phyloP scores from a whole-genome alignment of 768 basidiomycete genomes.

The Mycena haematopus region DNA sequence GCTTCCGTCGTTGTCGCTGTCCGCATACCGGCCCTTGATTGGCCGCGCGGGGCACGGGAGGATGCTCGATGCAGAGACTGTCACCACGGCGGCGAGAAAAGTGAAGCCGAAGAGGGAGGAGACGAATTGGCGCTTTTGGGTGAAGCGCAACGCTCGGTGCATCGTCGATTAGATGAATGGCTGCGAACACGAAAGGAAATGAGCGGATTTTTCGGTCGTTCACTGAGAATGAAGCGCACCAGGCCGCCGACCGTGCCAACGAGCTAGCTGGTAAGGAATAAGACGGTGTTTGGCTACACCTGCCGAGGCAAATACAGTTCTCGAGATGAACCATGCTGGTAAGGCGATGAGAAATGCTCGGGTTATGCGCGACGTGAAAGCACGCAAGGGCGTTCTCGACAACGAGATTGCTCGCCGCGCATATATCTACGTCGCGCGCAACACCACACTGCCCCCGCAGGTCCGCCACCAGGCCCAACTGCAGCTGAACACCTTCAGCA shows the following conservation, averaged over 20 bases:
- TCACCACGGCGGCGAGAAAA: conserved; percentile 77
- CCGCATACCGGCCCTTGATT: conserved; percentile 63
- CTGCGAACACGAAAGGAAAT: conserved; percentile 3
- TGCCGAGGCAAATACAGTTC: neutral
- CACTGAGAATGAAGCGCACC: conserved; percentile 2
- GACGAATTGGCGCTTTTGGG: conserved; percentile 73
- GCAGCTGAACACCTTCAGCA: conserved; percentile 87
- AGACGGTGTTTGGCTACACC: neutral
- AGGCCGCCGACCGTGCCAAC: conserved; percentile 5
- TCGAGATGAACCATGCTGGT: conserved; percentile 4
- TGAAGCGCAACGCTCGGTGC: conserved; percentile 63
- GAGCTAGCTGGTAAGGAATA: neutral
- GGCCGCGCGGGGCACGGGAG: conserved; percentile 81
- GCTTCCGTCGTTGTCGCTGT: conserved; percentile 44
- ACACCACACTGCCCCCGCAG: conserved; percentile 85
- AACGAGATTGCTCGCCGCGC: conserved; percentile 88
- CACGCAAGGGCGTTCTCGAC: conserved; percentile 69
- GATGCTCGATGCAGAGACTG: conserved; percentile 80
- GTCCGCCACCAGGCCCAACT: conserved; percentile 94
- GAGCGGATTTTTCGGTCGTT: neutral
- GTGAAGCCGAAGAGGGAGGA: conserved; percentile 83
- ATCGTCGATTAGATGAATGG: conserved; percentile 31
- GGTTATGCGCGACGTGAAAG: conserved; percentile 81
- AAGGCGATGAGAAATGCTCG: conserved; percentile 49
- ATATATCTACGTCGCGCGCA: conserved; percentile 92